Base-by-base conservation (phyloP, 1,284 basidiomycete species). In the Cerioporus squamosus region DNA sequence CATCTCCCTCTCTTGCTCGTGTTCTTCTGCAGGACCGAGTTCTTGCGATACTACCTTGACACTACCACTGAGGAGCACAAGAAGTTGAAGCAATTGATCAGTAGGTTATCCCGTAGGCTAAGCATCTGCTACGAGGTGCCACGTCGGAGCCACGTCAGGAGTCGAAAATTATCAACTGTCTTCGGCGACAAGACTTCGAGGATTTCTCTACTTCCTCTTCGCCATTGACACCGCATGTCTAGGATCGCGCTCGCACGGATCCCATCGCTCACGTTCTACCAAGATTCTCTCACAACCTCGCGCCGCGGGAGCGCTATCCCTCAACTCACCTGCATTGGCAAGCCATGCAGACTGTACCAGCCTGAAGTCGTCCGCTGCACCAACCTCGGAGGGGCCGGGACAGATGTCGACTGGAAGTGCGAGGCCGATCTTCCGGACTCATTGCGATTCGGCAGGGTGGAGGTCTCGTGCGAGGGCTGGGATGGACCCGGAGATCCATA, bases 391-490 rank as follows among this genome's bases (percentile, higher is more conserved):
- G 90, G 91, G 8, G 76, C 77, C 60, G 93, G 90, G 2, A 77
- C 82, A 1, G 86, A 90, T 12, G 84, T 94, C 5, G 93, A 95
- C 67, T 96, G 94, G 94, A 60, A 94, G 88, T 98, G 95, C 72
- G 87, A 94, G 70, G 92, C 95, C 7, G 95, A 98, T 70, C 77
- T 98, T 9, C 95, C 95, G 2, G 85, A 87, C 44, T 79, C 85
- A 2, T 72, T 96, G 53, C 80, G 93, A 15, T 88, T 98, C 59
- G 95, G 95, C 8, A 81, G 85, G 55, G 87, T 97, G 0, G 82
- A 87, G 60, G 90, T 98, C 1, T 88, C 85, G 20, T 98, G 95
- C 68, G 95, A 98, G 77, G 95, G 95, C 10, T 98, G 89, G 87
- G 82, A 81, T 36, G 76, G 81, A 24, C 82, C 94, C 0, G 90